Conservation (phyloP, 2,329 filamentous ascomycete genomes). For the Thielaviopsis populi region DNA sequence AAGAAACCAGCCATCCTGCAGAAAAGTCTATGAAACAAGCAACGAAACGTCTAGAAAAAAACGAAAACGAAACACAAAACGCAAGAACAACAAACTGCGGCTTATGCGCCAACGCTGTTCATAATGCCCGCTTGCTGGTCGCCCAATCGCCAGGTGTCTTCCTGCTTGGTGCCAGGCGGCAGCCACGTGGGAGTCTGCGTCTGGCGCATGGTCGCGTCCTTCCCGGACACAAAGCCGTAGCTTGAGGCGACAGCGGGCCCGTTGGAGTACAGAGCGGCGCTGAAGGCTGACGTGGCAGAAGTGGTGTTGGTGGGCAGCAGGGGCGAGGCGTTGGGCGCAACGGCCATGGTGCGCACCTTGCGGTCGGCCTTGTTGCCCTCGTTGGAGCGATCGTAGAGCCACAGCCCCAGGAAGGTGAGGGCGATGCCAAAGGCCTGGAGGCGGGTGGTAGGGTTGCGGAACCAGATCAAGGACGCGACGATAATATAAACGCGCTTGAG, state of each 20-base stretch:
- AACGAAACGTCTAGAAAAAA: slow-evolving; percentile 5
- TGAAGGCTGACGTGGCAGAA: background rate
- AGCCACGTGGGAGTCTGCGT: slow-evolving; percentile 40
- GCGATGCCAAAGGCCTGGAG: slow-evolving; percentile 73
- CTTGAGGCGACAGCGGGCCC: background rate
- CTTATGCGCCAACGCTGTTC: slow-evolving; percentile 20
- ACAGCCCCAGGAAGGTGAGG: slow-evolving; percentile 82
- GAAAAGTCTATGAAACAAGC: slow-evolving; percentile 5
- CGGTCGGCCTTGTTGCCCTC: slow-evolving; percentile 79
- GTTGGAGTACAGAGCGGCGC: background rate
- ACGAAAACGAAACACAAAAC: slow-evolving; percentile 21
- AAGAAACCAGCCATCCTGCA: background rate
- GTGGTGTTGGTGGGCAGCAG: slow-evolving; percentile 45
- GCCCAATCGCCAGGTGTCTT: slow-evolving; percentile 57
- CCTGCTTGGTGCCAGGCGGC: slow-evolving; percentile 66
- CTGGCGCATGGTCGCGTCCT: slow-evolving; percentile 1
- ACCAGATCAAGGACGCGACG: slow-evolving; percentile 88
- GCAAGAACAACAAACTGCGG: slow-evolving; percentile 22
- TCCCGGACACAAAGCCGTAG: slow-evolving; percentile 6
- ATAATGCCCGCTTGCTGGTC: slow-evolving; percentile 20
- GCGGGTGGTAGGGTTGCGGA: slow-evolving; percentile 71
- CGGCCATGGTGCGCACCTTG: slow-evolving; percentile 51
- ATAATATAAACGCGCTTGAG: slow-evolving; percentile 98
- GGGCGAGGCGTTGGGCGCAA: slow-evolving; percentile 26
- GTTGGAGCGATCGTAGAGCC: slow-evolving; percentile 86